phyloP scores from a whole-genome alignment of 1,284 basidiomycete species.

The Fomitopsis betulina region DNA sequence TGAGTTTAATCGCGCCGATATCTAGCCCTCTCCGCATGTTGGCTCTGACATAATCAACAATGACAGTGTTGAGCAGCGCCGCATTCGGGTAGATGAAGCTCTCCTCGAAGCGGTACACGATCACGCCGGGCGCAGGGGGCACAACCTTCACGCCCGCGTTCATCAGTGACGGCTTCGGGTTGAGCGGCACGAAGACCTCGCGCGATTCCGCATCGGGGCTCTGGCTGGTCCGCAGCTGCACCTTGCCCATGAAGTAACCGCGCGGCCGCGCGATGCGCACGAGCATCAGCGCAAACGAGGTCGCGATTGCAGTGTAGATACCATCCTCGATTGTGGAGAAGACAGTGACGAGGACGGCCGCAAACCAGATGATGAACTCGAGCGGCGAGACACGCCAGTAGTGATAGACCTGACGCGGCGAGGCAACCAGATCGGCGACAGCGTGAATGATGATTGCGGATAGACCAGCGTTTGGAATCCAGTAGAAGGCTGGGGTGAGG shows the following conservation, averaged over 20 bases:
- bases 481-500: conserved; percentile 86
- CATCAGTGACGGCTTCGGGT: conserved; percentile 49
- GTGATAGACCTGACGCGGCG: conserved; percentile 82
- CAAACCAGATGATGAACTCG: conserved; percentile 89
- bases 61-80: conserved; percentile 68
- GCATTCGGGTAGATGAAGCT: conserved; percentile 94
- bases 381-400: conserved; percentile 95
- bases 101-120: conserved; percentile 94
- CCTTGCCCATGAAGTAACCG: conserved; percentile 87
- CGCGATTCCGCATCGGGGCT: conserved; percentile 40
- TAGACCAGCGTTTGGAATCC: conserved; percentile 77
- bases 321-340: conserved; percentile 92
- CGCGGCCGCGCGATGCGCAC: conserved; percentile 90
- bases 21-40: conserved; percentile 77
- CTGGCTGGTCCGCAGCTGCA: conserved; percentile 35
- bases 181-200: conserved; percentile 85
- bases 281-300: conserved; percentile 83
- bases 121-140: conserved; percentile 80
- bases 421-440: conserved; percentile 88
- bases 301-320: conserved; percentile 86
- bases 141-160: conserved; percentile 73
- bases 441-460: conserved; percentile 96
- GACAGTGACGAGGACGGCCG: conserved; percentile 85
- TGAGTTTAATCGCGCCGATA: conserved; percentile 53
- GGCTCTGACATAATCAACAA: conserved; percentile 81